These are phyloP conservation scores for Trebouxiophyceae sp. DNA, from an alignment of 163 green algal genomes.

Conservation along the genomic window DNA sequence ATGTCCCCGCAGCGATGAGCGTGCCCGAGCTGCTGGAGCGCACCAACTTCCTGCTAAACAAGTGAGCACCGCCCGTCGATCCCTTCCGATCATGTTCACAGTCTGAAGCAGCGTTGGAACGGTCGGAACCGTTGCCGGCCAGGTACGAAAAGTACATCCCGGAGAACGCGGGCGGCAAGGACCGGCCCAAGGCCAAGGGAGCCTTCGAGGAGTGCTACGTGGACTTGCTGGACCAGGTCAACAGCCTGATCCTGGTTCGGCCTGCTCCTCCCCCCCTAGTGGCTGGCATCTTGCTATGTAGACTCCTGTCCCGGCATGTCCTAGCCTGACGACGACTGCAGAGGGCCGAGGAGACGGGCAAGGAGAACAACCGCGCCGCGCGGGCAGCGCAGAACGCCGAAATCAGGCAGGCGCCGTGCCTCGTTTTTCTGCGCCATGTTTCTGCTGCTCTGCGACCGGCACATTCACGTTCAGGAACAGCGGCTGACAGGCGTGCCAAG, in stretches of 20 bases:
- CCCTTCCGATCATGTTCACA: too few species aligned
- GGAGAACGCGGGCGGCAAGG: conserved; percentile 7
- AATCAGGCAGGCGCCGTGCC: conserved; percentile 20
- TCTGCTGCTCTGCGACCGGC: not conserved
- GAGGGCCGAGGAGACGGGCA: conserved; percentile 35
- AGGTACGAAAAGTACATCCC: conserved; percentile 49
- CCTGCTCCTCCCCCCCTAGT: not conserved
- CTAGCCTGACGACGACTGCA: too few species aligned
- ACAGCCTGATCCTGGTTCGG: conserved; percentile 39
- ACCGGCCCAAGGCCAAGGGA: conserved; percentile 21
- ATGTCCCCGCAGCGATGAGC: too few species aligned
- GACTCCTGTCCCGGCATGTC: too few species aligned
- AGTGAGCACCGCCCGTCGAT: too few species aligned
- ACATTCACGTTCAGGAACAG: not conserved
- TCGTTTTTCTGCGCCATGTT: not conserved
- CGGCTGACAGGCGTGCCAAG: conserved; percentile 25
- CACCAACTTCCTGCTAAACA: conserved; percentile 22
- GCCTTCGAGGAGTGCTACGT: conserved; percentile 37
- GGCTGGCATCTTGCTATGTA: too few species aligned
- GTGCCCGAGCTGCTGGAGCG: conserved; percentile 22
- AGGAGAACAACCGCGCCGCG: conserved; percentile 48
- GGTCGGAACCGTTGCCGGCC: not conserved
- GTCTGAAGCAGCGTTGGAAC: too few species aligned
- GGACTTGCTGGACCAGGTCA: conserved; percentile 27
- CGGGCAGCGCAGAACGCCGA: conserved; percentile 49